Conservation (phyloP, 1,284 basidiomycete species). For the Melanopsichium pennsylvanicum region DNA sequence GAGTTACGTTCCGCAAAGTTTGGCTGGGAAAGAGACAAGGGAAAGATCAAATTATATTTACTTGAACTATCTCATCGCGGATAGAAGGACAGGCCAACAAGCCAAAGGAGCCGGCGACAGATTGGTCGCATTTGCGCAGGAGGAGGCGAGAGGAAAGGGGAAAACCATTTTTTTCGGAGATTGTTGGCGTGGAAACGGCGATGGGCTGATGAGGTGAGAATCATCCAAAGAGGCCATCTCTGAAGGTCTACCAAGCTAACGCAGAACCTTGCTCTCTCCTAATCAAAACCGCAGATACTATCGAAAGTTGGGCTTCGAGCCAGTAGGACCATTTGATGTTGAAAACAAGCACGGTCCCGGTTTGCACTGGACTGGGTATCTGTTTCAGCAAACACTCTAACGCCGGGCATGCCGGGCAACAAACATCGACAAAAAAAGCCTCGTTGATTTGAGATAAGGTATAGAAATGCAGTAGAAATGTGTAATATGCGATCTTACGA, state of each 20-base stretch:
- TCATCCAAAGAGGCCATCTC: too few species aligned
- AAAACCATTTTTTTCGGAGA: constrained; percentile 29
- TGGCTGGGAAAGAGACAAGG: background rate
- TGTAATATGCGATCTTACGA: background rate
- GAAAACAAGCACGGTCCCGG: constrained; percentile 35
- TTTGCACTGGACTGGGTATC: constrained; percentile 33
- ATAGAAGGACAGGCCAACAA: constrained; percentile 19
- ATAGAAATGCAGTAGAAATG: background rate
- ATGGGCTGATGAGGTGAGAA: constrained; percentile 33
- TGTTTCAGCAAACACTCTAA: constrained; percentile 13
- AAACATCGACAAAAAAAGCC: too few species aligned
- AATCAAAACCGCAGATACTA: constrained; percentile 26
- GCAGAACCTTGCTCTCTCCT: too few species aligned
- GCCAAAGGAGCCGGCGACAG: constrained; percentile 22
- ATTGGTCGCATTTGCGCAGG: constrained; percentile 9
- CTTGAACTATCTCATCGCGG: constrained; percentile 34
- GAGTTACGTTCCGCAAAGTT: constrained; percentile 7
- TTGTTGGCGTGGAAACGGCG: constrained; percentile 43
- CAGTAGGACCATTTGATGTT: constrained; percentile 30
- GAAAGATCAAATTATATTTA: constrained; percentile 21
- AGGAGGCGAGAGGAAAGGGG: background rate
- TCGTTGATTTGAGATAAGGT: background rate
- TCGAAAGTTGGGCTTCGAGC: constrained; percentile 23
- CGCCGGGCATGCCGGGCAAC: too few species aligned
- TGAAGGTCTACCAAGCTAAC: too few species aligned